Percentiles rank a stretch among this genome's conserved stretches.
Evolutionary conservation across 2,329 filamentous ascomycete species (phyloP).

Genomic region (Scedosporium dehoogii): DNA sequence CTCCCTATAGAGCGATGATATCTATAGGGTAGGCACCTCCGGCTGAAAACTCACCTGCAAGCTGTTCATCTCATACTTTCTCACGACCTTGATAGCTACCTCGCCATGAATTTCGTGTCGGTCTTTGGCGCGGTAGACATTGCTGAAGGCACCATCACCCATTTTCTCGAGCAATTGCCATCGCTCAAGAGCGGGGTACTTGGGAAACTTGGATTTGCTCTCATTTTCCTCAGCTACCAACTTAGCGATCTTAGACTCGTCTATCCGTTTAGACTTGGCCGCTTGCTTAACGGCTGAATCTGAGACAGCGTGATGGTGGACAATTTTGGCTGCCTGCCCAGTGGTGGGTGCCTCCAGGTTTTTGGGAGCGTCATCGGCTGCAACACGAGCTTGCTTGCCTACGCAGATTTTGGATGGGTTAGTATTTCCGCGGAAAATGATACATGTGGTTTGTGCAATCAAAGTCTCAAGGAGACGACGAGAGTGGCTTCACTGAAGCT

Average conservation of each 20-base stretch:
- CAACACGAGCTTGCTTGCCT: slow-evolving; percentile 77
- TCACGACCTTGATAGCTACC: slow-evolving; percentile 96
- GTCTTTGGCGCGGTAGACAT: slow-evolving; percentile 87
- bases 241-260: slow-evolving; percentile 66
- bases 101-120: slow-evolving; percentile 59
- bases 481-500: neutral
- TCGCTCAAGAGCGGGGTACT: slow-evolving; percentile 73
- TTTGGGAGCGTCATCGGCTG: slow-evolving; percentile 38
- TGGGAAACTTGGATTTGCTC: slow-evolving; percentile 74
- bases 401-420: slow-evolving; percentile 8
- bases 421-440: slow-evolving; percentile 5
- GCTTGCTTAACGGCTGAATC: neutral
- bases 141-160: slow-evolving; percentile 98
- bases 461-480: slow-evolving; percentile 2
- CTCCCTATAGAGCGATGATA: neutral
- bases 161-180: slow-evolving; percentile 88
- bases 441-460: neutral
- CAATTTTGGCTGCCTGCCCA: neutral
- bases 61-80: slow-evolving; percentile 98
- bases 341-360: slow-evolving; percentile 15
- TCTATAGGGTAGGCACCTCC: neutral
- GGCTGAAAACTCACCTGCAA: slow-evolving; percentile 73
- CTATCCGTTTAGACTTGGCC: slow-evolving; percentile 23
- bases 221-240: slow-evolving; percentile 89
- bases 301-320: neutral